Evolutionary conservation across 345 rosid genomes (phyloP).

Genomic region (Gossypium sturtianum): DNA sequence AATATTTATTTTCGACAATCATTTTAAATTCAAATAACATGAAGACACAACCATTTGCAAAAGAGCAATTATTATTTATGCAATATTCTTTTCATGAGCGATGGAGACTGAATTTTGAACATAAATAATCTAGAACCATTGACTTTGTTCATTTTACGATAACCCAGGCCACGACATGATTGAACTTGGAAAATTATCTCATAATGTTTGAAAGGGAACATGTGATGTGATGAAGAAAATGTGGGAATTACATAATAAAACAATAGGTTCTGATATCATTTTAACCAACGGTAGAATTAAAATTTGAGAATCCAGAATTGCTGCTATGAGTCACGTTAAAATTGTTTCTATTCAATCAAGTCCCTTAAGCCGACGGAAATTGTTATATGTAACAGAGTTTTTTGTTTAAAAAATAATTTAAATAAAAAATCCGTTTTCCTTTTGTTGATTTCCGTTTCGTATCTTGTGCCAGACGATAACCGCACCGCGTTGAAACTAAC

Average conservation of each 20-base stretch:
- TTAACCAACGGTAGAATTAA: background rate
- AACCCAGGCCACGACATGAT: background rate
- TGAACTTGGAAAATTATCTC: background rate
- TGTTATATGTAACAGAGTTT: constrained; percentile 12
- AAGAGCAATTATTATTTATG: no score
- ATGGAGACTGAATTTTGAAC: background rate
- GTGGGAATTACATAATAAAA: background rate
- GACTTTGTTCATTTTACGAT: background rate
- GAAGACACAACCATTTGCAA: no score
- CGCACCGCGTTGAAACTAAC: constrained; percentile 11
- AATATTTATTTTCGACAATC: no score
- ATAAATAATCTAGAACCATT: background rate
- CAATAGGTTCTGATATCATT: background rate
- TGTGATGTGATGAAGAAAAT: background rate
- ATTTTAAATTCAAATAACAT: no score
- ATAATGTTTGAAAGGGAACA: background rate
- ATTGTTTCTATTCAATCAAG: background rate
- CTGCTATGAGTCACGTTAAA: background rate
- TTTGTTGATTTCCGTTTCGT: background rate
- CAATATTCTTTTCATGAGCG: no score
- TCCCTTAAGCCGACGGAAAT: constrained; percentile 18
- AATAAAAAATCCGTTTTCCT: background rate
- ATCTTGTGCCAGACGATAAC: constrained; percentile 21
- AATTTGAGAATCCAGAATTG: background rate
- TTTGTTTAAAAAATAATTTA: background rate